Base-by-base conservation (phyloP, 352 stramenopile genomes). In the Pythium coloratum region DNA sequence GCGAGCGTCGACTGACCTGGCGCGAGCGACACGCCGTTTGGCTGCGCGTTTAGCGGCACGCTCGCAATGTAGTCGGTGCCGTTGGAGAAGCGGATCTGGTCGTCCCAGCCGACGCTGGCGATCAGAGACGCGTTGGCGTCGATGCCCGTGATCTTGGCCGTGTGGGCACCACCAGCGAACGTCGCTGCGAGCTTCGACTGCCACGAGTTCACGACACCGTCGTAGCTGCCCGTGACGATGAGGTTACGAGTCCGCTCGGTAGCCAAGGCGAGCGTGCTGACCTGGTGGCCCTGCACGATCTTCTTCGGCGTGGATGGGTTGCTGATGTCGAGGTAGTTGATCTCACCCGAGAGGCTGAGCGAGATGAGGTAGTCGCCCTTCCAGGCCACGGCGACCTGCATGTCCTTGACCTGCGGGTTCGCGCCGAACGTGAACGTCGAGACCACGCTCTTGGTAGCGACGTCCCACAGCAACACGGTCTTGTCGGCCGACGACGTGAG, bases 401-500 rank as follows among this genome's bases (percentile, higher is more conserved):
- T 96, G 71, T 97, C 83, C 55, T 91, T 88, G 2, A 97, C 66
- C 61, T 90, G 72, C 13, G 81, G 82, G 59, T 86, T 87, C 34
- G 82, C 77, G 64, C 47, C 47, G 18, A 88, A 95, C 73, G 78
- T 97, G 67, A 95, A 91, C 62, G 78, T 93, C n/a, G 77, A 89
- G 6, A 89, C 62, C 0, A 96, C 82, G n/a, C 70, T 86, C 57
- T 80, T 75, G 18, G 73, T 88, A 13, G 68, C 82, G n/a, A 96
- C 76, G 58, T 96, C 83, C 81, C 96, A 97, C 38, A 99, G 77
- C 57, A 98, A 84, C 46, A 97, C 93, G 6, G 92, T 99, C 75
- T 98, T 99, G 82, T 99, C 97, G 5, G 96, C 97, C 5, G 91
- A 98, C 44, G 94, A 96, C 2, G 97, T 99, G 6, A 98, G 70